These are phyloP conservation scores for Ulota crispa DNA, from an alignment of 225 moss, liverwort and hornwort species.

Conservation along the genomic window DNA sequence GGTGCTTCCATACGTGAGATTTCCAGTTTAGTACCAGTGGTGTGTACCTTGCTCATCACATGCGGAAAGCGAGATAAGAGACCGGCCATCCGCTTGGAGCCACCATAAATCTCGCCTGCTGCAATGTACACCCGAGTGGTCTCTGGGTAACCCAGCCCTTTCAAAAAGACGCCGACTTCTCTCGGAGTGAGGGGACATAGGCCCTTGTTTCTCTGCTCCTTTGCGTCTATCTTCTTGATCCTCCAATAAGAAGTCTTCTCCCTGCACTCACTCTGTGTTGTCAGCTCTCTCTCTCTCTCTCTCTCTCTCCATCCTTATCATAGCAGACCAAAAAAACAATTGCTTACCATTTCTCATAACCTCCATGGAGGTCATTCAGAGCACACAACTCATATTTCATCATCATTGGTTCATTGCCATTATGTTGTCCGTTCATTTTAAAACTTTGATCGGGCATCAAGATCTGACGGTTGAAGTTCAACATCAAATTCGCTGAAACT, in stretches of 20 bases:
- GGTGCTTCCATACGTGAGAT: not conserved
- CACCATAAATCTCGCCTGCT: constrained; percentile 90
- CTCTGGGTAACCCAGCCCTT: constrained; percentile 68
- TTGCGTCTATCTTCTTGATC: constrained; percentile 68
- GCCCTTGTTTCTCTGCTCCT: constrained; percentile 71
- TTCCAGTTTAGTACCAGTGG: not conserved
- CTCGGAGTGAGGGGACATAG: constrained; percentile 89
- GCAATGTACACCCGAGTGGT: constrained; percentile 84
- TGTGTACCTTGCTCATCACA: constrained; percentile 71
- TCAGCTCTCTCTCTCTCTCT: not conserved
- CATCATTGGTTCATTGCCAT: not conserved
- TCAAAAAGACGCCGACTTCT: constrained; percentile 94
- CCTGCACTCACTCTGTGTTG: constrained; percentile 28
- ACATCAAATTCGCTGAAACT: not conserved
- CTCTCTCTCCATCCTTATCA: not conserved
- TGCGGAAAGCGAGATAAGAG: constrained; percentile 71
- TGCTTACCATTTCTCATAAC: not conserved
- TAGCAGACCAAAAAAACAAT: too few species aligned
- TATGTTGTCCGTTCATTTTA: not conserved
- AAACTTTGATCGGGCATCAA: not conserved
- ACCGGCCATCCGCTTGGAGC: constrained; percentile 67
- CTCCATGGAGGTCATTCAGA: not conserved
- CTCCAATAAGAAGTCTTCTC: constrained; percentile 76
- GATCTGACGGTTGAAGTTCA: not conserved
- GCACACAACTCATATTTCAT: not conserved